Evolutionary conservation across 2,329 filamentous ascomycete species (phyloP), one percentile per base, ranked within the genome.

Genomic region (Botrytis elliptica): DNA sequence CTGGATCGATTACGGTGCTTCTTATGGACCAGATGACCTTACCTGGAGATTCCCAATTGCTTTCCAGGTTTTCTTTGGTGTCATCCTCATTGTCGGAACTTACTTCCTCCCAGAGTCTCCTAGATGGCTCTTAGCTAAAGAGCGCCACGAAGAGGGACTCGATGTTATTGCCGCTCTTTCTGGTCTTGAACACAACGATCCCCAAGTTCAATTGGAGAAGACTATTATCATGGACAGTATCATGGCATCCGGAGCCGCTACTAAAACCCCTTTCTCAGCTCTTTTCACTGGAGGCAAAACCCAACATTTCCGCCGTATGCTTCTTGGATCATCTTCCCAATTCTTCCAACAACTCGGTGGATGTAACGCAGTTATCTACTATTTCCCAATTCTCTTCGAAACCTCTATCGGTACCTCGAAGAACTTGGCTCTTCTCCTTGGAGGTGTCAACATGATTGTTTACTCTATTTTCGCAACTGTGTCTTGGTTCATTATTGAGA

Each of bases 1-100:
- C 52, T 99, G 96, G 96, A 95, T 98, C 57, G 96, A 98, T 82
- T 98, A 98, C 83, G 95, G 96, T 79, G 97, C 94, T 83, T 95
- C 92, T 70, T 98, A 88, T 81, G 97, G 98, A 80, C 84, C 93
- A 75, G 92, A 87, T 79, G 86, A 98, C 82, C 87, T 92, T 84
- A 93, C 95, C 4, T 99, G 96, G 96, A 91, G 96, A 64, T 81
- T 98, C 69, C 96, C 96, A 1, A 86, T 99, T 70, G 84, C 94
- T 65, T 93, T 97, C 90, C 96, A 98, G 83, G 96, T 95, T 79
- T 82, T 97, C 71, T 98, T 98, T 93, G 96, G 95, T 59, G 87
- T 89, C 55, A 86, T 98, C 69, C 88, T 99, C 44, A 94, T 91
- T 14, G 75, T 94, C 65, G 95, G 95, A 69, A 97, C 93, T 80